A percentile compares a stretch with the other conserved stretches of the same genome.
These are phyloP conservation scores for Boletus rubescentipes DNA, from an alignment of 768 basidiomycete genomes.

Conservation along the genomic window DNA sequence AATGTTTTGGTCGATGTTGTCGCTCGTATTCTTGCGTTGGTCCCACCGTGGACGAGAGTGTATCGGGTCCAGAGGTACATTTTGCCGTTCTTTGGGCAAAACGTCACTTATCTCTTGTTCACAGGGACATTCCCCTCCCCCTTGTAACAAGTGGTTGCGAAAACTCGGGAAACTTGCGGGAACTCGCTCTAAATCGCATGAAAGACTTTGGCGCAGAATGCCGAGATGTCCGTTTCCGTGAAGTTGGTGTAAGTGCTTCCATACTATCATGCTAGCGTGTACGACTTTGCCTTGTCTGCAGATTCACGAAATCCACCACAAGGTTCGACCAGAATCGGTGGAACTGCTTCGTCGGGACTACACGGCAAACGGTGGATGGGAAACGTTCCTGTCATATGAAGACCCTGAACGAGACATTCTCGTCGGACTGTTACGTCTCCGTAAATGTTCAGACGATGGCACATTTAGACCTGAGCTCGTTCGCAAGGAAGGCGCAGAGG, in stretches of 20 bases:
- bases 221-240: slow-evolving; percentile 94
- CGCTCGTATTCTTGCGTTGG: slow-evolving; percentile 90
- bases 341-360: slow-evolving; percentile 96
- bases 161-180: slow-evolving; percentile 95
- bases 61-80: slow-evolving; percentile 92
- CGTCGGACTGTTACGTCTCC: slow-evolving; percentile 84
- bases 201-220: slow-evolving; percentile 99
- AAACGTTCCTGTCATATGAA: slow-evolving; percentile 98
- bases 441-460: slow-evolving; percentile 96
- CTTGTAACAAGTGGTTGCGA: slow-evolving; percentile 96
- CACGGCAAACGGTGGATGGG: slow-evolving; percentile 97
- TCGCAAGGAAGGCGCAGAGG: slow-evolving; percentile 62
- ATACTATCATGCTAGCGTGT: background rate
- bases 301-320: slow-evolving; percentile 99
- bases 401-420: slow-evolving; percentile 97
- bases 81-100: background rate
- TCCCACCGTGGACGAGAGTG: slow-evolving; percentile 98
- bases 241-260: slow-evolving; percentile 80
- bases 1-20: slow-evolving; percentile 98
- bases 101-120: background rate
- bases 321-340: slow-evolving; percentile 92
- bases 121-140: slow-evolving; percentile 94
- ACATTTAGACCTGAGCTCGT: slow-evolving; percentile 95
- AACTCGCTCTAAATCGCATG: slow-evolving; percentile 95
- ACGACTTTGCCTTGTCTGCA: slow-evolving; percentile 30